Conservation (phyloP, 352 stramenopile genomes). For the Pythium volutum region DNA sequence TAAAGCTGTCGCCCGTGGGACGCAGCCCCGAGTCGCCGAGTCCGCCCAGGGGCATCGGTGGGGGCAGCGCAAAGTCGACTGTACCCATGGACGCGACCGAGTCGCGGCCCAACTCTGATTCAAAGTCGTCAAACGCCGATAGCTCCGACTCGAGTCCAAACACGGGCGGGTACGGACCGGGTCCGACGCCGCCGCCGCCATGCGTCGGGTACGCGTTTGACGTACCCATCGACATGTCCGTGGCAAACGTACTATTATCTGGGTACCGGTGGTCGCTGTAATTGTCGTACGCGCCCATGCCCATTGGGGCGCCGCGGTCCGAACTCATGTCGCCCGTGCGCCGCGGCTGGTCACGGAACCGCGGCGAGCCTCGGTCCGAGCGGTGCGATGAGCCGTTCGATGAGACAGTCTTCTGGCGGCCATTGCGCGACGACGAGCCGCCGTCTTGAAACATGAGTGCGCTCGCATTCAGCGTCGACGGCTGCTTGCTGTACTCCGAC, state of each 20-base stretch:
- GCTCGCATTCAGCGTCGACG: slow-evolving; percentile 53
- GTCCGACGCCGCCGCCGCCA: background rate
- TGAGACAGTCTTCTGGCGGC: slow-evolving; percentile 63
- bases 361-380: slow-evolving; percentile 1
- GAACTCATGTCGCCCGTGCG: background rate
- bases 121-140: slow-evolving; percentile 9
- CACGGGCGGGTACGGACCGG: background rate
- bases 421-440: slow-evolving; percentile 16
- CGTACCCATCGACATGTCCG: slow-evolving; percentile 15
- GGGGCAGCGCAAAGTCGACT: slow-evolving; percentile 33
- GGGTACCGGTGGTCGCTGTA: slow-evolving; percentile 10
- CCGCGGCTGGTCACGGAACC: slow-evolving; percentile 2
- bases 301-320: too few species aligned
- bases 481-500: slow-evolving; percentile 39
- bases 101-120: slow-evolving; percentile 26
- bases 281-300: slow-evolving; percentile 17
- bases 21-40: background rate
- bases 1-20: slow-evolving; percentile 16
- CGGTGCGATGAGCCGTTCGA: slow-evolving; percentile 43
- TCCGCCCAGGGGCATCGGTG: slow-evolving; percentile 1
- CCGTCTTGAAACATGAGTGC: slow-evolving; percentile 61
- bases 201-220: slow-evolving; percentile 1
- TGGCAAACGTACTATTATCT: slow-evolving; percentile 4
- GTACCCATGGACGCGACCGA: slow-evolving; percentile 56
- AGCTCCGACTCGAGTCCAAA: background rate